phyloP scores from a whole-genome alignment of 73 alveolate genomes.

The Paramecium tetraurelia region DNA sequence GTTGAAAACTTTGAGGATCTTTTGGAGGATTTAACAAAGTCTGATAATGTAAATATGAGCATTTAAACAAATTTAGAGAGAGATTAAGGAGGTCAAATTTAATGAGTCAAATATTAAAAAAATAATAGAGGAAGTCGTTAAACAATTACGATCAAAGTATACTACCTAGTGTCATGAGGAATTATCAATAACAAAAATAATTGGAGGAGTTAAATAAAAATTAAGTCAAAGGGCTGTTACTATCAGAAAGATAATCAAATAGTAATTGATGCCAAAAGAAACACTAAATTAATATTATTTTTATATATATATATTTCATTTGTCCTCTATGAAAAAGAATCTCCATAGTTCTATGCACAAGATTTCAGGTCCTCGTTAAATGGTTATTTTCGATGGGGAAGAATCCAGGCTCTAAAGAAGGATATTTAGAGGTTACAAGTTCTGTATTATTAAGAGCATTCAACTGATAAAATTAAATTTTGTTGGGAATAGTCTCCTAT shows the following conservation, averaged over 20 bases:
- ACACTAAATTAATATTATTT: background rate
- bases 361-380: background rate
- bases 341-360: background rate
- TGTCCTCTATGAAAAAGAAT: background rate
- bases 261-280: background rate
- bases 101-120: background rate
- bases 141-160: background rate
- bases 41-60: background rate
- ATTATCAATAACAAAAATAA: background rate
- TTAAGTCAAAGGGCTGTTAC: background rate
- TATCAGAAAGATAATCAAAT: background rate
- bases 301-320: background rate
- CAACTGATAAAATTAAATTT: slow-evolving; percentile 9
- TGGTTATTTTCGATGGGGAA: slow-evolving; percentile 11
- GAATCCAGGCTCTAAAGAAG: background rate
- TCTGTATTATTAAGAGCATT: slow-evolving; percentile 13
- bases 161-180: background rate
- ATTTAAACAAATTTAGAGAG: background rate
- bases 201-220: background rate
- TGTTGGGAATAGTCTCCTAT: slow-evolving; percentile 23
- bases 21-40: background rate
- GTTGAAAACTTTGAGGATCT: background rate
- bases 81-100: background rate
- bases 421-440: background rate
- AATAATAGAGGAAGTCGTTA: background rate